These are phyloP conservation scores for Suillus decipiens DNA, from an alignment of 768 basidiomycete genomes.

Conservation along the genomic window DNA sequence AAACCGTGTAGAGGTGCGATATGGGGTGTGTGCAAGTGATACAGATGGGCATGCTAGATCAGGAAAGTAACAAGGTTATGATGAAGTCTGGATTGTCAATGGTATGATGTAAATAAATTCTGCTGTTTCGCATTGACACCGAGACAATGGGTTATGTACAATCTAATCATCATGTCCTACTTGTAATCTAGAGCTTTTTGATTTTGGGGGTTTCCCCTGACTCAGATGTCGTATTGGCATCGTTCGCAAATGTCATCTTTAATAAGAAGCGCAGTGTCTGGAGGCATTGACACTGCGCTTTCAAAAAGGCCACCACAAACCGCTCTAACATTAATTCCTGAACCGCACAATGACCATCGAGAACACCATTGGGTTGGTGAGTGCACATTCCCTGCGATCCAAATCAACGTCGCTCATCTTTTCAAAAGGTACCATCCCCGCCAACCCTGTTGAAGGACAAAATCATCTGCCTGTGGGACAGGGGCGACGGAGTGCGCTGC, in stretches of 20 bases:
- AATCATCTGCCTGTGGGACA: constrained; percentile 5
- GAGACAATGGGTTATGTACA: neutral
- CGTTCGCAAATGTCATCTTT: neutral
- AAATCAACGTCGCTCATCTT: neutral
- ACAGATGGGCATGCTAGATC: constrained; percentile 70
- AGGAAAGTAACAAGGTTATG: constrained; percentile 3
- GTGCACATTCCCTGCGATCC: neutral
- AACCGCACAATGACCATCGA: neutral
- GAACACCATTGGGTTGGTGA: neutral
- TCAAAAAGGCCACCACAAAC: neutral
- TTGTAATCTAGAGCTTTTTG: neutral
- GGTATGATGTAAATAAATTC: no score
- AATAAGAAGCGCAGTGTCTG: neutral
- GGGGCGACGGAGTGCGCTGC: constrained; percentile 4
- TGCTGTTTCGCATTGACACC: neutral
- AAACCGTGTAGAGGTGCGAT: constrained; percentile 77
- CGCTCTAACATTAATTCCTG: no score
- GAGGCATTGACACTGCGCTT: neutral
- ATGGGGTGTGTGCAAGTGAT: constrained; percentile 69
- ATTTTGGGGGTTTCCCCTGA: neutral
- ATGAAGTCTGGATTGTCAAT: neutral
- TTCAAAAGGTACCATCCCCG: constrained; percentile 5
- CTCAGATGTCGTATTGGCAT: constrained; percentile 6
- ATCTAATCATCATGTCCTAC: neutral
- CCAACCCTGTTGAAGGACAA: neutral